Percentiles rank a stretch among this genome's conserved stretches.
phyloP scores from a whole-genome alignment of 176 grass and related monocot genomes.

The Carex scoparia region DNA sequence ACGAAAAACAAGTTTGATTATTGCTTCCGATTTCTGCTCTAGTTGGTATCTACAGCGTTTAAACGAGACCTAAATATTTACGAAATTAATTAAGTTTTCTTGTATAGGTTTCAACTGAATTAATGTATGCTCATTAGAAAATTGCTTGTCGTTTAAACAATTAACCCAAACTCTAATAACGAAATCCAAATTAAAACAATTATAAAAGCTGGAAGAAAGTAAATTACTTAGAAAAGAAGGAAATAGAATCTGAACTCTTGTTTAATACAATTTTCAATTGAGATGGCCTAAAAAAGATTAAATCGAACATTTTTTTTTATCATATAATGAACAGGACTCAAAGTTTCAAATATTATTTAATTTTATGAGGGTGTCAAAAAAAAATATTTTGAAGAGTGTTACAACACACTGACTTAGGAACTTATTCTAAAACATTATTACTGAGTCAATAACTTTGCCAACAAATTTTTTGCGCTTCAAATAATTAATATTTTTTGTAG shows the following conservation, averaged over 20 bases:
- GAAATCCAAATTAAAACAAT: background rate
- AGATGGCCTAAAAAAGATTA: background rate
- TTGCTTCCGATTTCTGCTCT: background rate
- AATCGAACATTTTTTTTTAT: background rate
- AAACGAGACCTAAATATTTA: background rate
- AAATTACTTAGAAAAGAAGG: background rate
- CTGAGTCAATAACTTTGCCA: background rate
- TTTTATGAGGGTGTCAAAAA: background rate
- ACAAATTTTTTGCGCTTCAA: background rate
- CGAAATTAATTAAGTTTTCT: background rate
- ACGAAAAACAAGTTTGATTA: background rate
- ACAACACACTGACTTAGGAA: background rate
- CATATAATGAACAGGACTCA: background rate
- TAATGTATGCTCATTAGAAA: background rate
- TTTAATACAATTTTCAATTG: background rate
- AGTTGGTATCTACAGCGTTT: background rate
- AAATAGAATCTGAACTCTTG: background rate
- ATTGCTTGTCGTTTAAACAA: background rate
- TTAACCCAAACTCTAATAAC: background rate
- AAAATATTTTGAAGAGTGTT: background rate
- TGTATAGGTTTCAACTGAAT: background rate
- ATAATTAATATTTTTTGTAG: background rate
- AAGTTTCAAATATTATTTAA: background rate
- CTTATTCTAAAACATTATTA: background rate
- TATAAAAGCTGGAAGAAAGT: background rate